These are phyloP conservation scores for Trichomonas gallinae DNA, from an alignment of 208 protist species.

Conservation along the genomic window DNA sequence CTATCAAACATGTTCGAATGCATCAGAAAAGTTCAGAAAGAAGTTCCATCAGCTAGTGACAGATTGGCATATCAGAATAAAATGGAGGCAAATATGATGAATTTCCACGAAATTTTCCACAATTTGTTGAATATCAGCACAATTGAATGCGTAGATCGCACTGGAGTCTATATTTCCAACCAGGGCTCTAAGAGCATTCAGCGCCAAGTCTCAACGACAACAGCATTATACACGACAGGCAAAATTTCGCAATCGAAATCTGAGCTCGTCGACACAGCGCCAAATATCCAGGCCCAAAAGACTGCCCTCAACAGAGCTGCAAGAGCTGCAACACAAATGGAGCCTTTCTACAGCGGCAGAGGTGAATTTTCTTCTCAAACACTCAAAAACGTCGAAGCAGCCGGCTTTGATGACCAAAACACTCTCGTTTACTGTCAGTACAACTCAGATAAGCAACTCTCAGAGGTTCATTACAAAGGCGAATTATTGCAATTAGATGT, in stretches of 20 bases:
- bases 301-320: not conserved
- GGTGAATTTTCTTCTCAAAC: not conserved
- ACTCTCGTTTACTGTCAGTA: not conserved
- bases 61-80: not conserved
- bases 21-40: not conserved
- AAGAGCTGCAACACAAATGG: not conserved
- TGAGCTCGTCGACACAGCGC: not conserved
- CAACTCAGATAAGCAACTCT: not conserved
- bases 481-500: not conserved
- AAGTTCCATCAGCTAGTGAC: not conserved
- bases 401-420: not conserved
- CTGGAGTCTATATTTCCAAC: not conserved
- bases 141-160: not conserved
- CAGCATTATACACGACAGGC: not conserved
- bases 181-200: not conserved
- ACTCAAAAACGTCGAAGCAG: not conserved
- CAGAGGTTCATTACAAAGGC: not conserved
- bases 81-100: not conserved
- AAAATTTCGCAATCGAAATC: not conserved
- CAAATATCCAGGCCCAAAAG: not conserved
- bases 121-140: not conserved
- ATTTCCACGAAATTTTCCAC: not conserved
- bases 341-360: not conserved
- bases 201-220: not conserved
- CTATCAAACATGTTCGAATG: not conserved